These are phyloP conservation scores for Xylaria longipes DNA, from an alignment of 495 filamentous ascomycete species.

Conservation along the genomic window DNA sequence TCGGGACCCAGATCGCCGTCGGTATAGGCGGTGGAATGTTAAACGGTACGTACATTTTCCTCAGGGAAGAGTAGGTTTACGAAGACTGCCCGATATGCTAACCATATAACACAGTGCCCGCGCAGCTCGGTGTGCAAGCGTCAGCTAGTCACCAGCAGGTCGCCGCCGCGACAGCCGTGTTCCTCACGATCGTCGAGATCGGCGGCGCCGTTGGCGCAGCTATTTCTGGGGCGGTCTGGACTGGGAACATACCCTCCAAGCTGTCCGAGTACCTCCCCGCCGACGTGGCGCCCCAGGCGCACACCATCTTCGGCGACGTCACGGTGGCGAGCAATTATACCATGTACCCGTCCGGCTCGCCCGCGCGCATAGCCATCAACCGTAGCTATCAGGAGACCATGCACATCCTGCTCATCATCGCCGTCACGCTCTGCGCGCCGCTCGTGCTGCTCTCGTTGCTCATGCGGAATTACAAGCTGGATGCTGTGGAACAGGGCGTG, in stretches of 20 bases:
- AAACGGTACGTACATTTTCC: conserved; percentile 42
- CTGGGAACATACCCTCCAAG: conserved; percentile 56
- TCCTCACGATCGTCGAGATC: conserved; percentile 61
- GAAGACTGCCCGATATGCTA: background rate
- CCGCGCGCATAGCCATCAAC: conserved; percentile 58
- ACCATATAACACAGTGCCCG: conserved; percentile 44
- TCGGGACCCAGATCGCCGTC: conserved; percentile 74
- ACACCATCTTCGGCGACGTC: conserved; percentile 60
- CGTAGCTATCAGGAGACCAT: conserved; percentile 61
- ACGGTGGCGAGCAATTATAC: conserved; percentile 50
- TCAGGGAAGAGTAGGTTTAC: background rate
- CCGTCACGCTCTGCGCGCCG: conserved; percentile 49
- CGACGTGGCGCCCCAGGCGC: conserved; percentile 45
- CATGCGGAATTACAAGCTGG: conserved; percentile 56
- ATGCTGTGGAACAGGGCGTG: conserved; percentile 26
- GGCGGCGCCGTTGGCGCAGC: conserved; percentile 67
- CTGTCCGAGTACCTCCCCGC: conserved; percentile 62
- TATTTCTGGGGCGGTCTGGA: conserved; percentile 70
- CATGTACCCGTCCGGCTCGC: conserved; percentile 53
- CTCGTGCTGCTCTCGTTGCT: conserved; percentile 50
- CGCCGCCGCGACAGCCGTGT: conserved; percentile 65
- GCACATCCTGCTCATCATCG: conserved; percentile 58
- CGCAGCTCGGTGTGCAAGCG: conserved; percentile 68
- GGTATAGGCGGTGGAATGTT: conserved; percentile 65
- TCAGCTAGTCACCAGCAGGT: conserved; percentile 64